phyloP scores from a whole-genome alignment of 495 filamentous ascomycete genomes.

The Talaromyces proteolyticus region DNA sequence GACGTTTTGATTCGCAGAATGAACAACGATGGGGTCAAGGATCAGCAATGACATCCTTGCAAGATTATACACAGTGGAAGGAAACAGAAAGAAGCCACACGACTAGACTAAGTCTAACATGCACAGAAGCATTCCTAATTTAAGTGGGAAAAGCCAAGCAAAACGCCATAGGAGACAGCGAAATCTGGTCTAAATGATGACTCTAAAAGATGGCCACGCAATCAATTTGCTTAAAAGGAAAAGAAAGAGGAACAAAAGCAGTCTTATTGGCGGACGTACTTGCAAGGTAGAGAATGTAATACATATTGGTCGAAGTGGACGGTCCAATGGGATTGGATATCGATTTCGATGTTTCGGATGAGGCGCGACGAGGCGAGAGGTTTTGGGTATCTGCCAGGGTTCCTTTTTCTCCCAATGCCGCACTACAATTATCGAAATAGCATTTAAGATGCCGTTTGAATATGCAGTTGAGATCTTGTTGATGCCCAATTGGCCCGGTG shows the following conservation, averaged over 20 bases:
- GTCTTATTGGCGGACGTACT: constrained; percentile 40
- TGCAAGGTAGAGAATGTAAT: constrained; percentile 64
- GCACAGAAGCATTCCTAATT: too few species aligned
- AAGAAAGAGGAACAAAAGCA: constrained; percentile 1
- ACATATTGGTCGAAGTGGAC: constrained; percentile 36
- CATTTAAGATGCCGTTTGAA: background rate
- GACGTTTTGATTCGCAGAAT: too few species aligned
- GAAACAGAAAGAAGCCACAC: background rate
- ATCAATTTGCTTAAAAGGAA: background rate
- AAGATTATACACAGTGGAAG: too few species aligned
- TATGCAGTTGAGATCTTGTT: background rate
- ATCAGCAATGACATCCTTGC: background rate
- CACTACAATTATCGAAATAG: background rate
- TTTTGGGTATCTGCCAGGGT: background rate
- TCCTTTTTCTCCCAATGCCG: background rate
- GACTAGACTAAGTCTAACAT: too few species aligned
- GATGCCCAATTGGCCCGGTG: background rate
- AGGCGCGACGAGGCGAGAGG: too few species aligned
- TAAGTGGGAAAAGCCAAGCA: too few species aligned
- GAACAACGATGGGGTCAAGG: background rate
- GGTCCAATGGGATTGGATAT: constrained; percentile 3
- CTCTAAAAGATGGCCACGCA: too few species aligned
- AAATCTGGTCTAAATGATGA: too few species aligned
- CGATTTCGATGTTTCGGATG: too few species aligned
- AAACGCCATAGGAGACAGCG: too few species aligned